Base-by-base conservation (phyloP, 2,329 filamentous ascomycete species). In the Xylaria sp. region DNA sequence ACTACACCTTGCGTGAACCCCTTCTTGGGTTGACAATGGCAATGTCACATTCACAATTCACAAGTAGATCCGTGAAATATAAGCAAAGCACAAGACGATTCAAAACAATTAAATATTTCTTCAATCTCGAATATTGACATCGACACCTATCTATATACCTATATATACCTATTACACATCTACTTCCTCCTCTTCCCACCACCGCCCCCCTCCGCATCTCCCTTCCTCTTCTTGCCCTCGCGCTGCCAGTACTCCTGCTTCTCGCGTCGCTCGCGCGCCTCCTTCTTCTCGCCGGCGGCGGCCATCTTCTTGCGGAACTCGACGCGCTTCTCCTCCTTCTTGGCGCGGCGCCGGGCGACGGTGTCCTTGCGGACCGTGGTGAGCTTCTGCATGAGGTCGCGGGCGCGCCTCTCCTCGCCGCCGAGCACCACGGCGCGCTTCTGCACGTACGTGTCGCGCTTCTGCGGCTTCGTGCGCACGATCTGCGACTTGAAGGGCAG, bases 401-500 rank as follows among this genome's bases (percentile, higher is more conserved):
- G 86, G 4, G 94, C 94, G 80, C 91, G 92, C 85, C 92, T 93
- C 86, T 99, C 96, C 80, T 98, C 95, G 31, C 90, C 90, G 13
- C 91, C 86, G 17, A 93, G 82, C 28, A 97, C 89, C n/a, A 98
- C 93, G 15, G 95, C 96, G 10, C 96, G 92, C 84, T 97, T 97
- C 84, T 97, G 93, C 86, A 97, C 86, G 80, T 99, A 99, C 26
- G 94, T 97, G 77, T 90, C 82, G 76, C 90, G 90, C 79, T 88
- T 90, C 83, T 94, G 93, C 69, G 92, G 89, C 81, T 91, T 92
- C 83, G 92, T 95, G 78, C 89, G 84, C 26, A 91, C 88, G 77
- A 97, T 94, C 80, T 99, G 96, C 13, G 92, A 94, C 79, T 94
- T 95, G 88, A 92, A 99, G 5, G 96, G 96, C 10, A 99, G 88